phyloP scores from a whole-genome alignment of 352 stramenopile genomes.

The Phytophthora palmivora region DNA sequence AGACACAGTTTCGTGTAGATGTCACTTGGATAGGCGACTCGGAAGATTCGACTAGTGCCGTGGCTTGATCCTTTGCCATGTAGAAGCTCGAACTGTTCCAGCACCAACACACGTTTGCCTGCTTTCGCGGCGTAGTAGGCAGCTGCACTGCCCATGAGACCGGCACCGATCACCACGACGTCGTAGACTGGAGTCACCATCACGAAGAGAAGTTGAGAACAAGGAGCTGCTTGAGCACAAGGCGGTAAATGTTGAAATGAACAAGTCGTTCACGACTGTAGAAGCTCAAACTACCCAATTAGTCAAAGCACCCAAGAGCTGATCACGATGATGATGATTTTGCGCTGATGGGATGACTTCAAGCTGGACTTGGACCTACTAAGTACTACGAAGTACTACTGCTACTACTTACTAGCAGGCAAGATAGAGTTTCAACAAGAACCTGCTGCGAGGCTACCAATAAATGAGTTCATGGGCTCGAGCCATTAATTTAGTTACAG shows the following conservation, averaged over 20 bases:
- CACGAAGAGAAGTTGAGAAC: conserved; percentile 9
- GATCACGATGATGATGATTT: conserved; percentile 4
- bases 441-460: too few relatives aligned
- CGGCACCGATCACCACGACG: conserved; percentile 63
- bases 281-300: too few relatives aligned
- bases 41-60: conserved; percentile 81
- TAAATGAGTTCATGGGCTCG: too few relatives aligned
- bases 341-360: conserved; percentile 19
- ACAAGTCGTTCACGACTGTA: neutral
- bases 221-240: neutral
- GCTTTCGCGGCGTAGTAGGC: conserved; percentile 58
- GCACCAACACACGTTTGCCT: conserved; percentile 62
- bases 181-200: conserved; percentile 38
- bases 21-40: conserved; percentile 78
- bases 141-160: conserved; percentile 72
- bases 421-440: too few relatives aligned
- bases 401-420: too few relatives aligned
- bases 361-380: neutral
- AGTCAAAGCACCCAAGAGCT: neutral
- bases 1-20: conserved; percentile 78
- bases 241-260: neutral
- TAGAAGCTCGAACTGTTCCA: conserved; percentile 76
- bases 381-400: too few relatives aligned
- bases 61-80: conserved; percentile 79
- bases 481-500: conserved; percentile 27